phyloP scores from a whole-genome alignment of 306 rosid species.

The Dicorynia guianensis region DNA sequence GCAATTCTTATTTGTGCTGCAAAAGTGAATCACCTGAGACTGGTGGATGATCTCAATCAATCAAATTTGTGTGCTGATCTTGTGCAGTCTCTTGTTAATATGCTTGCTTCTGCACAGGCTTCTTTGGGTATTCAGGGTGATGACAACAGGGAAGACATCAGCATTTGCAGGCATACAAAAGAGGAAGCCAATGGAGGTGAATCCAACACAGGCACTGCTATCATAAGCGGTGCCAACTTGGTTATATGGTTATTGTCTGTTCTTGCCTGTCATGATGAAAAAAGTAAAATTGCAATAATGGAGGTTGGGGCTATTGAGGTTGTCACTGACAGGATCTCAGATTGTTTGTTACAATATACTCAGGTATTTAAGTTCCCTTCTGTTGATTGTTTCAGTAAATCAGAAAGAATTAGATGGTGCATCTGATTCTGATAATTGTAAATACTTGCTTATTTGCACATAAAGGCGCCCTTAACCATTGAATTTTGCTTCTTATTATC shows the following conservation, averaged over 20 bases:
- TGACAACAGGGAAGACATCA: slow-evolving; percentile 61
- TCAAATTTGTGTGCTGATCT: slow-evolving; percentile 67
- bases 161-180: slow-evolving; percentile 69
- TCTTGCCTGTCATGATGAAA: slow-evolving; percentile 86
- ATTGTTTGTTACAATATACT: slow-evolving; percentile 70
- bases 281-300: slow-evolving; percentile 74
- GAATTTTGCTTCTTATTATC: slow-evolving; percentile 6
- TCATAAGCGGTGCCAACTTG: slow-evolving; percentile 71
- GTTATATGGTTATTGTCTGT: slow-evolving; percentile 89
- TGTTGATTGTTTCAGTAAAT: slow-evolving; percentile 1
- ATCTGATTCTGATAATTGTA: slow-evolving; percentile 33
- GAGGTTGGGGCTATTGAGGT: slow-evolving; percentile 96
- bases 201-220: slow-evolving; percentile 63
- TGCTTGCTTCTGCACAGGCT: slow-evolving; percentile 60
- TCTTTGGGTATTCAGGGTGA: slow-evolving; percentile 51
- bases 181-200: slow-evolving; percentile 54
- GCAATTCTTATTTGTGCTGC: slow-evolving; percentile 93
- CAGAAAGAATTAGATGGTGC: slow-evolving; percentile 27
- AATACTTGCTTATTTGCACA: slow-evolving; percentile 14
- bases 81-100: slow-evolving; percentile 81
- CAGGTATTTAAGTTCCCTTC: slow-evolving; percentile 68
- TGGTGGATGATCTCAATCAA: slow-evolving; percentile 75
- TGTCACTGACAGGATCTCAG: slow-evolving; percentile 82
- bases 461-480: slow-evolving; percentile 22
- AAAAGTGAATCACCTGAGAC: slow-evolving; percentile 74